Evolutionary conservation across 1,139 yeast species (phyloP).

Genomic region (Debaryomyces sp.): DNA sequence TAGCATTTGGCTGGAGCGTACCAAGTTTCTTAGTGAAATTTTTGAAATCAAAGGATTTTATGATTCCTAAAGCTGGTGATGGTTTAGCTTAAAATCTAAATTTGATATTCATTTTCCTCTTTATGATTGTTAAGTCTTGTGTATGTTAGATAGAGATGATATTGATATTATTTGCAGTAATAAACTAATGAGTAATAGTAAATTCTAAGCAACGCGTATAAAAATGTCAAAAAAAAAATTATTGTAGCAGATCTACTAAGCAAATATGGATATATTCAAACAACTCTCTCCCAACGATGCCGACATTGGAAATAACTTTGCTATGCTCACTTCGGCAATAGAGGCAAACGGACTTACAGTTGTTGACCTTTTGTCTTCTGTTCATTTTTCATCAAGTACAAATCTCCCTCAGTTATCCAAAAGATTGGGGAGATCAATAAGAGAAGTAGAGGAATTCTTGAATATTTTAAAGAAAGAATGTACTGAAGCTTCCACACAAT

Average conservation of each 20-base stretch:
- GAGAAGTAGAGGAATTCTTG: constrained; percentile 49
- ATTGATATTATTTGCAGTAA: neutral
- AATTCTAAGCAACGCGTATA: neutral
- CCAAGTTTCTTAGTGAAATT: constrained; percentile 34
- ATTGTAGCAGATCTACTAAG: neutral
- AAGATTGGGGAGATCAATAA: constrained; percentile 47
- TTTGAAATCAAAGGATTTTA: constrained; percentile 27
- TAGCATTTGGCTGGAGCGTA: constrained; percentile 26
- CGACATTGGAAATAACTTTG: constrained; percentile 17
- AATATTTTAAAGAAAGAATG: constrained; percentile 25
- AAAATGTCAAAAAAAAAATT: neutral
- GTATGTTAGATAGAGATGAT: neutral
- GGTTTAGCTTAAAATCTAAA: constrained; percentile 1
- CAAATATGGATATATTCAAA: constrained; percentile 30
- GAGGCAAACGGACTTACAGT: constrained; percentile 26
- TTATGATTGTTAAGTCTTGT: neutral
- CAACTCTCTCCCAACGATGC: constrained; percentile 21
- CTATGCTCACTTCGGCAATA: constrained; percentile 18
- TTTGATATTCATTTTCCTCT: neutral
- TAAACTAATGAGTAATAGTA: neutral
- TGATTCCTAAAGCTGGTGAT: constrained; percentile 19
- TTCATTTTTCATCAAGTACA: constrained; percentile 8
- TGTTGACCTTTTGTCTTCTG: constrained; percentile 23
- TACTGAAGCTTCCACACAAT: constrained; percentile 8
- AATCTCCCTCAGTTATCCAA: constrained; percentile 37